Conservation (phyloP, 176 grass and related monocot species). For the Cocos nucifera region DNA sequence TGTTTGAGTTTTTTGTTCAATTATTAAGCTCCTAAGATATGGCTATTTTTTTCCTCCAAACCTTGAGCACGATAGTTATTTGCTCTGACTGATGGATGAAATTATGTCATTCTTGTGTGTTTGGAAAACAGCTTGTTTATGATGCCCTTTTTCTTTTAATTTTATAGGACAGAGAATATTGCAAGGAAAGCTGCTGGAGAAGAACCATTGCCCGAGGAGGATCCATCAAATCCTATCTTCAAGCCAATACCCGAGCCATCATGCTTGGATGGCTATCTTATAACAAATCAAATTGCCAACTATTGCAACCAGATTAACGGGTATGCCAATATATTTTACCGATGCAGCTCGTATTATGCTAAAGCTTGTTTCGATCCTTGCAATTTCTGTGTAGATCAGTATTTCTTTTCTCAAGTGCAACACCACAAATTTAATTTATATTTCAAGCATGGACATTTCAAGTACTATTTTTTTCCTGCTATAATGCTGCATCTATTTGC, state of each 20-base stretch:
- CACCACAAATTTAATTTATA: too few species aligned
- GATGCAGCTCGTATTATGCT: background rate
- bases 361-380: background rate
- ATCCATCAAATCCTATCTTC: constrained; percentile 77
- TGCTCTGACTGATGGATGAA: too few species aligned
- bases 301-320: constrained; percentile 97
- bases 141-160: constrained; percentile 5
- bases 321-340: constrained; percentile 28
- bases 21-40: too few species aligned
- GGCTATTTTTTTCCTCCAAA: too few species aligned
- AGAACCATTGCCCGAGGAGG: constrained; percentile 95
- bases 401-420: too few species aligned
- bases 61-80: too few species aligned
- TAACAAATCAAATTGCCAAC: constrained; percentile 94
- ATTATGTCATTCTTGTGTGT: too few species aligned
- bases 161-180: constrained; percentile 73
- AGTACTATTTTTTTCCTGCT: too few species aligned
- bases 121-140: too few species aligned
- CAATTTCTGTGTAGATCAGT: background rate
- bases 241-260: constrained; percentile 93
- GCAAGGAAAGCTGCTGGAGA: constrained; percentile 79
- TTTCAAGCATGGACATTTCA: too few species aligned
- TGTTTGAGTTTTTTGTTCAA: too few species aligned
- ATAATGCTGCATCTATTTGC: too few species aligned
- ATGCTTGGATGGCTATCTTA: constrained; percentile 84